Percentiles rank a stretch among this genome's conserved stretches.
Conservation (phyloP, 345 rosid genomes). For the Sapria himalayana region DNA sequence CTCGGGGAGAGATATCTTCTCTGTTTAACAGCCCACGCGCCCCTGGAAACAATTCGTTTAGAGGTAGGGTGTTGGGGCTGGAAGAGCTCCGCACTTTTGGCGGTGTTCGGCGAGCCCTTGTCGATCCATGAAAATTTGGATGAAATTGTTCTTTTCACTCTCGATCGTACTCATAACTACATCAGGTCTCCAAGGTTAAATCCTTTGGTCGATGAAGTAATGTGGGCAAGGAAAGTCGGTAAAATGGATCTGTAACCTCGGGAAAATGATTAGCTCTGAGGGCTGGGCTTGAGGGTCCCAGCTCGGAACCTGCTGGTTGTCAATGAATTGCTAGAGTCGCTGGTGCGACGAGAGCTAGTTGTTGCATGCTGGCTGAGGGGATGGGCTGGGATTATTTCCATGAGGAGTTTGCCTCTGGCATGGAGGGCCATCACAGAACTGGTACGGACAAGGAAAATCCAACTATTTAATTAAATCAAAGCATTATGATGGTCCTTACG, state of each 20-base stretch:
- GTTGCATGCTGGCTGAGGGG: slow-evolving; percentile 7
- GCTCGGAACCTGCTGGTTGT: too few relatives aligned
- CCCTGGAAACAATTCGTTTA: too few relatives aligned
- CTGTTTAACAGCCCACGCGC: too few relatives aligned
- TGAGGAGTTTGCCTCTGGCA: not conserved
- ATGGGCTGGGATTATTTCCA: not conserved
- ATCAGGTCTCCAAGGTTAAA: not conserved
- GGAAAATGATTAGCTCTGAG: not conserved
- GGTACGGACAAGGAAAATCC: slow-evolving; percentile 5
- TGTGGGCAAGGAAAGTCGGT: too few relatives aligned
- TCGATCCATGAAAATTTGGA: too few relatives aligned
- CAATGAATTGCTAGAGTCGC: slow-evolving; percentile 7
- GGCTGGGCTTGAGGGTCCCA: too few relatives aligned
- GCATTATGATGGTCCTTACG: slow-evolving; percentile 4
- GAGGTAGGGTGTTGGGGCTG: too few relatives aligned
- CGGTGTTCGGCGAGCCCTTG: too few relatives aligned
- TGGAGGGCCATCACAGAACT: not conserved
- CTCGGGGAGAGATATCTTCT: too few relatives aligned
- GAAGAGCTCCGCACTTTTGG: too few relatives aligned
- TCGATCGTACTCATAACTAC: slow-evolving; percentile 3
- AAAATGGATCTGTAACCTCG: too few relatives aligned
- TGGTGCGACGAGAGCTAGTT: slow-evolving; percentile 7
- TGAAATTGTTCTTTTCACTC: too few relatives aligned
- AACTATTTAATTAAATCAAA: slow-evolving; percentile 5
- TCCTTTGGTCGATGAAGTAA: not conserved